Evolutionary conservation across 208 protist species (phyloP).

Genomic region (Trypanosoma platydactyli): DNA sequence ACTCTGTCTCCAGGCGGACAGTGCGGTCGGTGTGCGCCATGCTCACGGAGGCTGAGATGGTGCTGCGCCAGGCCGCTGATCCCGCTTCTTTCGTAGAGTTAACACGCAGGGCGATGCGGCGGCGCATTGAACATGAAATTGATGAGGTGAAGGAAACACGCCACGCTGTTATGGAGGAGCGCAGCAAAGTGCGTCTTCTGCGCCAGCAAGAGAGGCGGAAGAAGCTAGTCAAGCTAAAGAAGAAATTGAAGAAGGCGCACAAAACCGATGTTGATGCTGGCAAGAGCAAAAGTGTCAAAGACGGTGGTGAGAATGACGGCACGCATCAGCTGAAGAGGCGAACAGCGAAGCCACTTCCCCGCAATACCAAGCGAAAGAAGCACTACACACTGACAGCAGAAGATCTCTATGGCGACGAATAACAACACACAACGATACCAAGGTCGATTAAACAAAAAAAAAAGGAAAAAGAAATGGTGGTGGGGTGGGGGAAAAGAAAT

Average conservation of each 20-base stretch:
- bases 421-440: neutral
- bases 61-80: slow-evolving; percentile 64
- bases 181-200: slow-evolving; percentile 37
- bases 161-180: slow-evolving; percentile 53
- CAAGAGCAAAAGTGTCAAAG: neutral
- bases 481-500: no score
- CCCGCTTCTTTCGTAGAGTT: slow-evolving; percentile 48
- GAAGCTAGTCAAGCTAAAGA: slow-evolving; percentile 18
- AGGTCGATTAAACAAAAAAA: no score
- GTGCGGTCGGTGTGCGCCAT: slow-evolving; percentile 68
- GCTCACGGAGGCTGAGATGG: slow-evolving; percentile 81
- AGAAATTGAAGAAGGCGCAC: slow-evolving; percentile 10
- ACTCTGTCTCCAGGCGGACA: slow-evolving; percentile 56
- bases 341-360: slow-evolving; percentile 45
- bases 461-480: no score
- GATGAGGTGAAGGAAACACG: slow-evolving; percentile 72
- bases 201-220: slow-evolving; percentile 20
- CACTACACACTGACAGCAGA: slow-evolving; percentile 77
- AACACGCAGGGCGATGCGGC: slow-evolving; percentile 47
- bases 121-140: slow-evolving; percentile 75
- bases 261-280: neutral
- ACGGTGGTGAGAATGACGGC: slow-evolving; percentile 21
- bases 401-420: slow-evolving; percentile 62
- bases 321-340: slow-evolving; percentile 23
- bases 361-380: slow-evolving; percentile 86